Evolutionary conservation across 768 basidiomycete species (phyloP), one percentile per base, ranked within the genome.

Genomic region (Floccularia luteovirens): DNA sequence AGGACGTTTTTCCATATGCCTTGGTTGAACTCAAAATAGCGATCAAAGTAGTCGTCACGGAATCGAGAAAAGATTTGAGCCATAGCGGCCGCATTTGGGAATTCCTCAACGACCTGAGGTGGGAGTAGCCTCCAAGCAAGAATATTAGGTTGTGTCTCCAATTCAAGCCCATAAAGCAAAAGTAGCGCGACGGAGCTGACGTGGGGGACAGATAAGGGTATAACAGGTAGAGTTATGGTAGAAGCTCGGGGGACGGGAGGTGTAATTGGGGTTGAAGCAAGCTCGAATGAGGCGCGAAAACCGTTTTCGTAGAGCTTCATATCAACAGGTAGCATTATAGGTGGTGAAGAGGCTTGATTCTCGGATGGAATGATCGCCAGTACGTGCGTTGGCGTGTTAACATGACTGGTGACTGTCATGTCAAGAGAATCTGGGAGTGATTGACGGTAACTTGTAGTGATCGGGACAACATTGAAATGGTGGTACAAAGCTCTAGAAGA

Each of bases 1-100:
- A 84, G 65, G 24, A 74, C 66, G 41, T 84, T 84, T 49, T 69
- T 70, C 79, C 82, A 80, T 36, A 82, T 54, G n/a, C 82, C 80
- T 31, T 75, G 72, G 51, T 76, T 81, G 42, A 59, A 59, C 24
- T 47, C 46, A 45, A 61, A 54, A 16, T 60, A 48, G 14, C 58
- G 50, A 25, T 69, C 57, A 37, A 69, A 66, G 25, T 62, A 51
- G 25, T 66, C 62, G 38, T 59, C 64, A 8, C 44, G 59, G 17
- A 64, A 43, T 3, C 53, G 57, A 28, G 69, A 64, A 57, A 82
- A 68, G 30, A 67, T 58, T 17, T 62, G 55, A 1, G 77, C 63
- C 80, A 82, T 82, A 7, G 67, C 65, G 2, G 74, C 63, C 16
- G 72, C 63, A 35, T 79, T 70, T 2, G 80, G 80, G 52, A 79